These are phyloP conservation scores for Barbarea vulgaris DNA, from an alignment of 345 rosid genomes.

Conservation along the genomic window DNA sequence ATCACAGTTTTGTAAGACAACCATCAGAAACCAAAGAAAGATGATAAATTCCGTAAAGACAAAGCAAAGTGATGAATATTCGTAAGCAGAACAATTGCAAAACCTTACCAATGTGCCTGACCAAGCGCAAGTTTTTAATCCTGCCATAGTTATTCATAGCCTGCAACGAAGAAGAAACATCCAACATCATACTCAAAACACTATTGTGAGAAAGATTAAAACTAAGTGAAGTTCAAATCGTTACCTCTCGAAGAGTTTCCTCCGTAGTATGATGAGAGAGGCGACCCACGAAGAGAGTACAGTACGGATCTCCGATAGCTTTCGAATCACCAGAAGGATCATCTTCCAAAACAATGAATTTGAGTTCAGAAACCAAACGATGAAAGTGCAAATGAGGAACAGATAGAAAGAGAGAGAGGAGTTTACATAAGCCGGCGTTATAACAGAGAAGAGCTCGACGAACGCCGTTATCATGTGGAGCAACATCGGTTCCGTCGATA, in stretches of 20 bases:
- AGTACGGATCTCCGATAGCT: conserved; percentile 69
- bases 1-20: not conserved
- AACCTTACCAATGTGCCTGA: conserved; percentile 77
- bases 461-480: conserved; percentile 78
- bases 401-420: not conserved
- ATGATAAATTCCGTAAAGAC: not conserved
- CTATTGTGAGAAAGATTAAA: not conserved
- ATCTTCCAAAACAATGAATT: conserved; percentile 48
- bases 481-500: conserved; percentile 87
- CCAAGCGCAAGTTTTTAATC: conserved; percentile 84
- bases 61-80: not conserved
- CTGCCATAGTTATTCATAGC: conserved; percentile 85
- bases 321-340: conserved; percentile 85
- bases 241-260: conserved; percentile 65
- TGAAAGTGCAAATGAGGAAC: not conserved
- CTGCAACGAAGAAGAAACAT: conserved; percentile 39
- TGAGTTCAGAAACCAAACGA: not conserved
- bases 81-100: not conserved
- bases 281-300: conserved; percentile 78
- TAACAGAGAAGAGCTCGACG: conserved; percentile 87
- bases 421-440: conserved; percentile 73
- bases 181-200: not conserved
- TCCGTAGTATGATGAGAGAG: conserved; percentile 81
- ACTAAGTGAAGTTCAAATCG: not conserved
- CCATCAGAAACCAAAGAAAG: conserved; percentile 2